Evolutionary conservation across 1,139 yeast genomes (phyloP).

Genomic region (Eremothecium gossypii): DNA sequence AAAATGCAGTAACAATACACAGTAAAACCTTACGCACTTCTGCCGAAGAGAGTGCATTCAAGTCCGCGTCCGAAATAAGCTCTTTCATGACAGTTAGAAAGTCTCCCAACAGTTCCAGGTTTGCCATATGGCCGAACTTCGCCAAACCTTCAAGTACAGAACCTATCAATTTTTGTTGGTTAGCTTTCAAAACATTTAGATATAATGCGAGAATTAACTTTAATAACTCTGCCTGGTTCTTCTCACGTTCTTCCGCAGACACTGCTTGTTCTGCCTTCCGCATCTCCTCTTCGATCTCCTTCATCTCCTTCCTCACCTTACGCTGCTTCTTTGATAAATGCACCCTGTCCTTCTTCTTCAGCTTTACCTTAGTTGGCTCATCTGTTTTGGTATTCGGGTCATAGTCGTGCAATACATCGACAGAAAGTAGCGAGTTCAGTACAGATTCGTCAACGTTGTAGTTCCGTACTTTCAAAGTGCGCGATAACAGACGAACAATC

Average conservation of each 20-base stretch:
- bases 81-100: constrained; percentile 83
- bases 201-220: constrained; percentile 65
- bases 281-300: constrained; percentile 82
- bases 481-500: constrained; percentile 54
- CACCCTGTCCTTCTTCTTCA: constrained; percentile 78
- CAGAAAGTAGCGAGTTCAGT: constrained; percentile 59
- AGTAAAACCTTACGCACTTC: constrained; percentile 60
- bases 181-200: constrained; percentile 61
- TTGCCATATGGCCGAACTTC: constrained; percentile 83
- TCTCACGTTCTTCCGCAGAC: constrained; percentile 78
- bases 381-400: constrained; percentile 52
- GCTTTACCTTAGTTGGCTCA: constrained; percentile 38
- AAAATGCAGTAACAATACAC: constrained; percentile 85
- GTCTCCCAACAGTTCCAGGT: constrained; percentile 86
- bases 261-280: constrained; percentile 79
- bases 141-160: constrained; percentile 87
- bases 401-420: constrained; percentile 71
- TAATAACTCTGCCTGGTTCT: constrained; percentile 74
- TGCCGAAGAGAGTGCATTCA: constrained; percentile 33
- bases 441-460: constrained; percentile 81
- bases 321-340: constrained; percentile 83
- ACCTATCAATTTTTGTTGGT: constrained; percentile 64
- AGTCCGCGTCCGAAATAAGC: constrained; percentile 47
- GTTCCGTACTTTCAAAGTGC: constrained; percentile 63
- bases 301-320: constrained; percentile 78